Conservation (phyloP, 2,329 filamentous ascomycete genomes). For the Zymoseptoria pseudotritici region DNA sequence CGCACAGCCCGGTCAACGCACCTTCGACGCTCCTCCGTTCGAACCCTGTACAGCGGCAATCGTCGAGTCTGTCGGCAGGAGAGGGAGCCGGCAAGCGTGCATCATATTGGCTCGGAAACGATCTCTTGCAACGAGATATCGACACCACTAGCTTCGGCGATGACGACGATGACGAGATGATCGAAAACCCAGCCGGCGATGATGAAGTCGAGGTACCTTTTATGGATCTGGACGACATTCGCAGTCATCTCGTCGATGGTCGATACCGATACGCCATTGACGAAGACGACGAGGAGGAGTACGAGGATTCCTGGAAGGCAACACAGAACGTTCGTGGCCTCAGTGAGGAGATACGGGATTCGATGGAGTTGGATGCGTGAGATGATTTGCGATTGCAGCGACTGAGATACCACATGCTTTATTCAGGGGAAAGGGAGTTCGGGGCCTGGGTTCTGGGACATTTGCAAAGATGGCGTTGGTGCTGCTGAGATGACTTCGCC, state of each 20-base stretch:
- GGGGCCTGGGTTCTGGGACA: not conserved
- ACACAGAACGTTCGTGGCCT: constrained; percentile 19
- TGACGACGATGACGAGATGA: constrained; percentile 29
- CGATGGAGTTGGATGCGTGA: constrained; percentile 25
- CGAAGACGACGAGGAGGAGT: constrained; percentile 14
- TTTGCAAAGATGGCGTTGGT: not conserved
- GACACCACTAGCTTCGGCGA: constrained; percentile 23
- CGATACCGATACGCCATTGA: constrained; percentile 19
- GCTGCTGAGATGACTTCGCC: not conserved
- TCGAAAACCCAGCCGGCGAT: constrained; percentile 17
- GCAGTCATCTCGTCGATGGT: constrained; percentile 28
- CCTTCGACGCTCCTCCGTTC: constrained; percentile 40
- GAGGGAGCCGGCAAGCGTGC: constrained; percentile 69
- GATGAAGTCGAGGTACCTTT: constrained; percentile 29
- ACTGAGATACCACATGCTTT: constrained; percentile 1
- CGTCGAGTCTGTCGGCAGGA: constrained; percentile 31
- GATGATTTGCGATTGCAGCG: not conserved
- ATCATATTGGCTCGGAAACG: constrained; percentile 78
- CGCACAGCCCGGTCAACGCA: constrained; percentile 48
- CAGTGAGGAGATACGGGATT: constrained; percentile 27
- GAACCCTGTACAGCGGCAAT: constrained; percentile 20
- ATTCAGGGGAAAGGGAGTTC: not conserved
- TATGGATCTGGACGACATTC: constrained; percentile 30
- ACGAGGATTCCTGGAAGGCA: constrained; percentile 6
- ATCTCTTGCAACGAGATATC: constrained; percentile 29